Evolutionary conservation across 2,329 filamentous ascomycete species (phyloP).

Genomic region (Fonsecaea monophora): DNA sequence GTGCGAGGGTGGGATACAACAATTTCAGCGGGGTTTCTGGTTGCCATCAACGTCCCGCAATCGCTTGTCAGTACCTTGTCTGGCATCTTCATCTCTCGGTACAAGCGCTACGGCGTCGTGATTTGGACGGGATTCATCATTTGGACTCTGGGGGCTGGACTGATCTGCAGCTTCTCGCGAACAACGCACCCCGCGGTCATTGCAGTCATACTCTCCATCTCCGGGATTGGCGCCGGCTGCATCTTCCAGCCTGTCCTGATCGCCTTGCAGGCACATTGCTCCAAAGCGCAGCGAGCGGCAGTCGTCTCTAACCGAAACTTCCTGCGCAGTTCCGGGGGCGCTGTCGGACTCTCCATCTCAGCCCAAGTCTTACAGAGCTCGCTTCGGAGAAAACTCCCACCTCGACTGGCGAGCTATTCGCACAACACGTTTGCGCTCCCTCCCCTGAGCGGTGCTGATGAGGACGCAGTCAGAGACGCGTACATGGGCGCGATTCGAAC

Average conservation of each 20-base stretch:
- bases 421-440: slow-evolving; percentile 20
- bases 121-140: slow-evolving; percentile 58
- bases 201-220: slow-evolving; percentile 57
- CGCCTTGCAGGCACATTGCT: slow-evolving; percentile 64
- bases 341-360: slow-evolving; percentile 64
- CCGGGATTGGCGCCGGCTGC: slow-evolving; percentile 62
- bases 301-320: slow-evolving; percentile 70
- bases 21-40: slow-evolving; percentile 16
- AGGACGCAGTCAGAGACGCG: slow-evolving; percentile 54
- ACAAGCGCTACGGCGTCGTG: slow-evolving; percentile 65
- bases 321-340: slow-evolving; percentile 65
- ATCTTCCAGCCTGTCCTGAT: slow-evolving; percentile 62
- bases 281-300: slow-evolving; percentile 65
- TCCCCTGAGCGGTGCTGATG: slow-evolving; percentile 43
- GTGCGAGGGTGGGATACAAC: slow-evolving; percentile 16
- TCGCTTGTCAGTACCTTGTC: slow-evolving; percentile 48
- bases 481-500: slow-evolving; percentile 62
- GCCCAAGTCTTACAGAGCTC: slow-evolving; percentile 55
- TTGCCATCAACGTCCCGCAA: slow-evolving; percentile 22
- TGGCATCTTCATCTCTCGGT: slow-evolving; percentile 65
- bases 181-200: slow-evolving; percentile 58
- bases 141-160: slow-evolving; percentile 61
- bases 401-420: slow-evolving; percentile 34
- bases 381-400: slow-evolving; percentile 12
- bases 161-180: slow-evolving; percentile 59